Evolutionary conservation across 306 rosid genomes (phyloP), one percentile per base, ranked within the genome.

Genomic region (Sicyos edulis): DNA sequence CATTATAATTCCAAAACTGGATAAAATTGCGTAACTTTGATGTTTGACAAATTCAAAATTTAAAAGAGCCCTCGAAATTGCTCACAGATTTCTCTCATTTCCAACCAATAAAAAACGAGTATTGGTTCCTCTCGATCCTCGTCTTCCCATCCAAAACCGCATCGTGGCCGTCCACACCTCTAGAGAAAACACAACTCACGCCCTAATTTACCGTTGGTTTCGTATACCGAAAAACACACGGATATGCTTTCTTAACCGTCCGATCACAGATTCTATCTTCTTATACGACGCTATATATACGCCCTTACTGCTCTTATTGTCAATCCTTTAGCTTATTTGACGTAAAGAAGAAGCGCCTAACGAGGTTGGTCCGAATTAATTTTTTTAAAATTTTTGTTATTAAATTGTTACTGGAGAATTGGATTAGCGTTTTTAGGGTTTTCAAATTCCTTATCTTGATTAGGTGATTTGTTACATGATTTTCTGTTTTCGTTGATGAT

Each of bases 221-320:
- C 53, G 53, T 12, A 34, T 53, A 71, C 44, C 52, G n/a, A 56
- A 71, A 70, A 71, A 71, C 75, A 71, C 75, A 71, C 29, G 75
- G 75, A 71, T 71, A 9, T 32, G n/a, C n/a, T n/a, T n/a, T n/a
- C n/a, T n/a, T n/a, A n/a, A n/a, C n/a, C n/a, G 75, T 71, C 21
- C 75, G 75, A 71, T 71, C 34, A 2, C 19, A n/a, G 52, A 34
- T 53, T 40, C 15, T 10, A 10, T 54, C 51, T 10, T 32, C 64
- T 0, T 7, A 3, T 42, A n/a, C 22, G 40, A 54, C 53, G 19
- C 52, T 71, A 71, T 71, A 71, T 11, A 71, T 71, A 71, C 0
- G 34, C 53, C 53, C 34, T 54, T 37, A 55, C 63, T 19, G 29
- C 75, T 26, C 58, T 11, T 0, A 1, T 4, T 6, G 11, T 37